These are phyloP conservation scores for Microbotryum intermedium DNA, from an alignment of 1,284 basidiomycete genomes.

Conservation along the genomic window DNA sequence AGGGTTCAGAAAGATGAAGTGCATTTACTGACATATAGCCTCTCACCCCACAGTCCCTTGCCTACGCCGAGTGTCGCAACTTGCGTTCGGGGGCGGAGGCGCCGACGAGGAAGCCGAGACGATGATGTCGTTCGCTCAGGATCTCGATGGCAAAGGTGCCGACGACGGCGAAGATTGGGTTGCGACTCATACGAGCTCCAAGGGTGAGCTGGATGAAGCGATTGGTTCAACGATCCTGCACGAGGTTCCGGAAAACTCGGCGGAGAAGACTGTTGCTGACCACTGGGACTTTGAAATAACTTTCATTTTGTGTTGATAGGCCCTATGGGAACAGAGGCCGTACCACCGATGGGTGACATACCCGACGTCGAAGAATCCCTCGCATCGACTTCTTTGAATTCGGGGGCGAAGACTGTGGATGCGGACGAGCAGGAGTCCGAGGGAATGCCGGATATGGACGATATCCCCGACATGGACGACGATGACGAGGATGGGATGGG, in stretches of 20 bases:
- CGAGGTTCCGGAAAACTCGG: no score
- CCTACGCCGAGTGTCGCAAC: slow-evolving; percentile 76
- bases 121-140: slow-evolving; percentile 50
- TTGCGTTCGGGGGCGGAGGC: slow-evolving; percentile 88
- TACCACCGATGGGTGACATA: slow-evolving; percentile 60
- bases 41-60: slow-evolving; percentile 58
- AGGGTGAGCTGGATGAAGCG: slow-evolving; percentile 1
- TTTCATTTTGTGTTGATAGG: no score
- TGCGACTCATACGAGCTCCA: slow-evolving; percentile 39
- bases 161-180: slow-evolving; percentile 44
- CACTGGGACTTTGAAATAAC: no score
- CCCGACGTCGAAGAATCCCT: slow-evolving; percentile 56
- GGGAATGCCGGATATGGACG: slow-evolving; percentile 61
- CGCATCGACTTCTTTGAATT: neutral
- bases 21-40: neutral
- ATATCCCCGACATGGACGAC: slow-evolving; percentile 88
- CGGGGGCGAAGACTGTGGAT: neutral
- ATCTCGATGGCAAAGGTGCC: slow-evolving; percentile 39
- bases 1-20: neutral
- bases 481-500: slow-evolving; percentile 46
- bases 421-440: slow-evolving; percentile 24
- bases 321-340: neutral
- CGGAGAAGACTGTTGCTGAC: no score
- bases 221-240: no score
- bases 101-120: slow-evolving; percentile 92